Conservation (phyloP, 345 rosid genomes). For the Gossypium ekmanianum region DNA sequence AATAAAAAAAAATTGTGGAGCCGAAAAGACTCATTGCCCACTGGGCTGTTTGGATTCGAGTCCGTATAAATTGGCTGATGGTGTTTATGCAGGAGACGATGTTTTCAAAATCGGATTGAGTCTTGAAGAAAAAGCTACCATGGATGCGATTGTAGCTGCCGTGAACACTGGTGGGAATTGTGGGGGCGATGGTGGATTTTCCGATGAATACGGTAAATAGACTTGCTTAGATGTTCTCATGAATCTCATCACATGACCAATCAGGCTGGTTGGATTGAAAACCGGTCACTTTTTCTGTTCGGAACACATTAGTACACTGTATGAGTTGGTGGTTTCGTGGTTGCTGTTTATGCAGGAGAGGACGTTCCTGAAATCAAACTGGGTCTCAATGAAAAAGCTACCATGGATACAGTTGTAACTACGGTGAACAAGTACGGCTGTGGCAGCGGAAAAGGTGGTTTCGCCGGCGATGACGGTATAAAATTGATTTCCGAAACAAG, state of each 20-base stretch:
- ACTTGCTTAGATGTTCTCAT: not conserved
- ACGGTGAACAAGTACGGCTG: not conserved
- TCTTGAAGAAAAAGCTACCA: not conserved
- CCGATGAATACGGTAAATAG: not conserved
- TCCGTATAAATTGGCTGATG: not conserved
- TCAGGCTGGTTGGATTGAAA: not conserved
- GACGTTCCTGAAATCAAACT: not conserved
- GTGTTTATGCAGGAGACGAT: not conserved
- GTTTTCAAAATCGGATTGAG: not conserved
- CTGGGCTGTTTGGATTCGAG: no score
- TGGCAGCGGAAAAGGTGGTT: not conserved
- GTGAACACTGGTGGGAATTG: not conserved
- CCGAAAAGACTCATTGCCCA: not conserved
- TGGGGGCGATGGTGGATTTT: not conserved
- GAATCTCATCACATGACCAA: not conserved
- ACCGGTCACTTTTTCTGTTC: not conserved
- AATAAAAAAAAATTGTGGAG: not conserved
- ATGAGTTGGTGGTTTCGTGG: not conserved
- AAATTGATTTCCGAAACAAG: not conserved
- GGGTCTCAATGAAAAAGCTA: not conserved
- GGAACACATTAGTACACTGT: not conserved
- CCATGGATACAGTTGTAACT: not conserved
- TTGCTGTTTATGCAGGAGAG: not conserved
- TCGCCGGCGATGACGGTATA: not conserved
- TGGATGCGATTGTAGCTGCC: not conserved